Evolutionary conservation across 2,329 filamentous ascomycete species (phyloP).

Genomic region (Calcarisporium arbuscula): DNA sequence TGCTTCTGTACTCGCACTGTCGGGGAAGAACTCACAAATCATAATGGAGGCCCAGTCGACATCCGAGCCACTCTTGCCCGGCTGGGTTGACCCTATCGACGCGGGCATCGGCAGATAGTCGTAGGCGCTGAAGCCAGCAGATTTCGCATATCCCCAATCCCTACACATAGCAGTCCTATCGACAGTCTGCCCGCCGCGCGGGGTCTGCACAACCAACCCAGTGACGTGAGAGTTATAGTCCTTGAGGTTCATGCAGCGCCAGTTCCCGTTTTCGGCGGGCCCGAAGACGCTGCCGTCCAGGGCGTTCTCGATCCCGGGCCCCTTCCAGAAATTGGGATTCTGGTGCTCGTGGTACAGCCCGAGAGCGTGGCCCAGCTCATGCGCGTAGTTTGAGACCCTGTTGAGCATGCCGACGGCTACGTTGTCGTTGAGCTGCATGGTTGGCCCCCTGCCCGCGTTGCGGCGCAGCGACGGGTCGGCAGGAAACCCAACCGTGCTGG

Average conservation of each 20-base stretch:
- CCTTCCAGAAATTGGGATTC: conserved; percentile 17
- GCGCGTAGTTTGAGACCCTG: conserved; percentile 15
- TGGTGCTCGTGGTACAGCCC: conserved; percentile 22
- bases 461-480: too few species aligned
- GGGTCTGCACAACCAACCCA: background rate
- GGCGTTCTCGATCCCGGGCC: background rate
- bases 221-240: background rate
- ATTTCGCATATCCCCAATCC: background rate
- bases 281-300: background rate
- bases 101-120: background rate
- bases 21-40: too few species aligned
- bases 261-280: background rate
- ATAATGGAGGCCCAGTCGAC: background rate
- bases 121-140: background rate
- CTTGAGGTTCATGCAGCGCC: conserved; percentile 1
- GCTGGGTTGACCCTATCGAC: background rate
- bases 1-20: too few species aligned
- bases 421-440: conserved; percentile 8
- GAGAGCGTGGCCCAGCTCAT: conserved; percentile 22
- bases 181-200: background rate
- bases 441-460: conserved; percentile 8
- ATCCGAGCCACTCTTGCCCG: background rate
- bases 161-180: background rate
- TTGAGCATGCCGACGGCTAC: conserved; percentile 9
- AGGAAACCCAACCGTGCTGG: conserved; percentile 6